Percentiles rank a stretch among this genome's conserved stretches.
phyloP scores from a whole-genome alignment of 2,329 filamentous ascomycete genomes.

The Scedosporium minutisporum region DNA sequence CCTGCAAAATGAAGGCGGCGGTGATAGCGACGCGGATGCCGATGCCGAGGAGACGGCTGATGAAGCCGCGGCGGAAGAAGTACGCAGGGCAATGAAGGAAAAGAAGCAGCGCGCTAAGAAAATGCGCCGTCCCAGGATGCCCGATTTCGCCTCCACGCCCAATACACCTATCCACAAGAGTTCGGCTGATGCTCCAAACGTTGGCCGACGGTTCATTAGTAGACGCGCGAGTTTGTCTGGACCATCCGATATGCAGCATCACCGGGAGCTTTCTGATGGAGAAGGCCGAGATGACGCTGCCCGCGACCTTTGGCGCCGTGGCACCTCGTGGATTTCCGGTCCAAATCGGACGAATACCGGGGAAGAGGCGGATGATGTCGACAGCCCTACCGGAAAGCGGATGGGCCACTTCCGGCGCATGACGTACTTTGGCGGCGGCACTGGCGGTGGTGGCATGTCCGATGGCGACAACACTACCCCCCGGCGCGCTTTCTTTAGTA shows the following conservation, averaged over 20 bases:
- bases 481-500: conserved; percentile 46
- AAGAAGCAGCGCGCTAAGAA: conserved; percentile 58
- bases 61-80: conserved; percentile 47
- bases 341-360: conserved; percentile 33
- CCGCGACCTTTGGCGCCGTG: conserved; percentile 46
- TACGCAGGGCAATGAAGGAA: conserved; percentile 33
- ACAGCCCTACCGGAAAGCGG: conserved; percentile 42
- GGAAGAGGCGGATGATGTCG: conserved; percentile 42
- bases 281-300: conserved; percentile 57
- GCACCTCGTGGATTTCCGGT: conserved; percentile 48
- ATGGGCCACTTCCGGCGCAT: conserved; percentile 56
- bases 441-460: conserved; percentile 35
- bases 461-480: conserved; percentile 52
- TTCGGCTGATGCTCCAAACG: conserved; percentile 16
- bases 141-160: conserved; percentile 50
- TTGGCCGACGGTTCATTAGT: conserved; percentile 36
- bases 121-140: conserved; percentile 42
- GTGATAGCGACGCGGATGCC: conserved; percentile 62
- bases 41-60: conserved; percentile 83
- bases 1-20: conserved; percentile 37
- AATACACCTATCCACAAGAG: conserved; percentile 40
- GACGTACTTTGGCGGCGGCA: conserved; percentile 54
- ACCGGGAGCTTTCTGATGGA: conserved; percentile 63
- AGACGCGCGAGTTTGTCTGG: conserved; percentile 60
- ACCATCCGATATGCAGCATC: conserved; percentile 33